Base-by-base conservation (phyloP, 139 green algal species). In the Microglena sp. region DNA sequence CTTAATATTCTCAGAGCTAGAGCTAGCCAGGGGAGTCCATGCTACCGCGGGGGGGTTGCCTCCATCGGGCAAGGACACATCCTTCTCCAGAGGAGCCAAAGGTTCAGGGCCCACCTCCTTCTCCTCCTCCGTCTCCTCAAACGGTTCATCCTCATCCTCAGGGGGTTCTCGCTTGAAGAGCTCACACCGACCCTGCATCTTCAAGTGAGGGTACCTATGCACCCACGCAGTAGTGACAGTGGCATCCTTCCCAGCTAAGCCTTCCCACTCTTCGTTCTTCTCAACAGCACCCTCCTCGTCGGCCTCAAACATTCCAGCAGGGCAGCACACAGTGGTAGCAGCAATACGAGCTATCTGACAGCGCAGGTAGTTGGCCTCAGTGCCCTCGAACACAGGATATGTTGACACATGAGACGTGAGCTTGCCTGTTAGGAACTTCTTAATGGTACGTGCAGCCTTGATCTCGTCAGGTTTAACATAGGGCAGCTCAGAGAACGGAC, bases 321-420 rank as follows among this genome's bases (percentile, higher is more conserved):
- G 88, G 59, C 75, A 86, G 33, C 84, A 69, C 35, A 89, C 75
- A 0, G 88, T 92, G 60, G 76, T 77, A 62, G 75, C 70, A 3
- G 80, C 67, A 63, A 95, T 95, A 66, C 88, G 81, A 1, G 86
- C 85, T 40, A 93, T 88, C 73, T 82, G 79, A 21, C 82, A 80
- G 5, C 86, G 72, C 45, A 92, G 76, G 72, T 78, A 90, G 60
- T 83, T 69, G 32, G 80, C 84, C 72, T 92, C 86, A 5, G 59
- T 78, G 33, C 58, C 58, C 2, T 82, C 81, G 72, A 92, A 95
- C 6, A 72, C 59, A 4, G 88, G 88, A 73, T 88, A 95, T 32
- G 80, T 83, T 55, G 67, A 83, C 43, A 95, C 86, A 28, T 71
- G 68, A 43, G 79, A 78, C 21, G 71, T 66, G 4, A 90, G 77